Evolutionary conservation across 1,284 basidiomycete species (phyloP).

Genomic region (Boletellus sp.): DNA sequence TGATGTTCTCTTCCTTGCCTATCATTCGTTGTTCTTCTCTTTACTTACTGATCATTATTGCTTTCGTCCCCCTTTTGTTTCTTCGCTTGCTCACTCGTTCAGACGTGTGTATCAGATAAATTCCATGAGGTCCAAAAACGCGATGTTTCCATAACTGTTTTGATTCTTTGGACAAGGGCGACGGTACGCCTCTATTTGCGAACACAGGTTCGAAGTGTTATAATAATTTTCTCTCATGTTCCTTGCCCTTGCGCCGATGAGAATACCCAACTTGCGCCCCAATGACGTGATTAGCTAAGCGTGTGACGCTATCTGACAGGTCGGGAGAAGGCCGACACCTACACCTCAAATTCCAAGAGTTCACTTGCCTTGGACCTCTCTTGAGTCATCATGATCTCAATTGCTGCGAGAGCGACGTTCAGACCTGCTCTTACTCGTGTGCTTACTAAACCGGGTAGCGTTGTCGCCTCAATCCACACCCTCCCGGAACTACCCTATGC

Average conservation of each 20-base stretch:
- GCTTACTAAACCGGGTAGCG: constrained; percentile 34
- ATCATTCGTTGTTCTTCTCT: constrained; percentile 1
- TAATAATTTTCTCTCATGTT: not conserved
- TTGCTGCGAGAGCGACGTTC: constrained; percentile 37
- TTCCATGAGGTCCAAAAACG: too few species aligned
- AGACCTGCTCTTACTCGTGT: constrained; percentile 42
- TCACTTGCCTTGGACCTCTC: too few species aligned
- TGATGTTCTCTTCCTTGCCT: constrained; percentile 1
- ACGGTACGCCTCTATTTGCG: too few species aligned
- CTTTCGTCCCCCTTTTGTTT: constrained; percentile 20
- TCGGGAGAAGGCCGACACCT: too few species aligned
- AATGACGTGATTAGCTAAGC: constrained; percentile 7
- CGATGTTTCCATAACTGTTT: too few species aligned
- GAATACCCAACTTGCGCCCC: too few species aligned
- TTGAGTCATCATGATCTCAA: constrained; percentile 42
- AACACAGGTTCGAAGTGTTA: not conserved
- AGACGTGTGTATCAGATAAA: constrained; percentile 1
- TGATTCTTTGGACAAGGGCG: too few species aligned
- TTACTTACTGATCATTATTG: constrained; percentile 33
- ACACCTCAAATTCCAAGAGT: too few species aligned
- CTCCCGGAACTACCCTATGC: constrained; percentile 88
- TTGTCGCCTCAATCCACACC: constrained; percentile 51
- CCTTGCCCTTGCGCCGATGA: not conserved
- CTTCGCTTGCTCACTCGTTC: constrained; percentile 1
- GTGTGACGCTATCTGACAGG: constrained; percentile 22